These are phyloP conservation scores for Curvularia sp. DNA, from an alignment of 2,329 filamentous ascomycete genomes.

Conservation along the genomic window DNA sequence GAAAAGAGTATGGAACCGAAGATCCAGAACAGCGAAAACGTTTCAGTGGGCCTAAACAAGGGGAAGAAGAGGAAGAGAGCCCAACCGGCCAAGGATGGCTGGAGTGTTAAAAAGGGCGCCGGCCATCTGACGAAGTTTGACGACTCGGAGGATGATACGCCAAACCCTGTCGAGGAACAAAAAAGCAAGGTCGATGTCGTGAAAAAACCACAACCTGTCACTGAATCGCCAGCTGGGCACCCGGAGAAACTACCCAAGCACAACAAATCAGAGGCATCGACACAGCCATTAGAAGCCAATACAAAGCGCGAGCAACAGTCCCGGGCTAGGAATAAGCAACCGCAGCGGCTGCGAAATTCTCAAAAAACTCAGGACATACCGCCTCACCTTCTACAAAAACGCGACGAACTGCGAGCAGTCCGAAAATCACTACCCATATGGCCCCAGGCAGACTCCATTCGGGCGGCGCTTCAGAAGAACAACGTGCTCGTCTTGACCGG, in stretches of 20 bases:
- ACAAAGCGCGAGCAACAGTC: conserved; percentile 9
- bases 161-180: conserved; percentile 1
- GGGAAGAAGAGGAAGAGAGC: conserved; percentile 47
- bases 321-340: conserved; percentile 9
- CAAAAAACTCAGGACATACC: conserved; percentile 25
- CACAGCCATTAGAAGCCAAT: background rate
- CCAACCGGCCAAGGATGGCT: conserved; percentile 15
- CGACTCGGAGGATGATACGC: conserved; percentile 15
- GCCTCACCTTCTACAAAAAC: conserved; percentile 51
- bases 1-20: conserved; percentile 13
- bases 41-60: conserved; percentile 22
- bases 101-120: conserved; percentile 22
- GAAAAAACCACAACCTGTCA: background rate
- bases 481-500: conserved; percentile 86
- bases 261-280: conserved; percentile 6
- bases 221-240: background rate
- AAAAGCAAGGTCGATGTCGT: background rate
- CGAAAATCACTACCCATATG: conserved; percentile 83
- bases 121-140: conserved; percentile 29
- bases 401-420: conserved; percentile 56
- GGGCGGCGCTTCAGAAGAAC: conserved; percentile 65
- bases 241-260: conserved; percentile 5
- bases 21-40: background rate
- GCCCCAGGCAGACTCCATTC: conserved; percentile 74
- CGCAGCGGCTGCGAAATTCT: conserved; percentile 2